These are phyloP conservation scores for Trichophyton mentagrophytes DNA, from an alignment of 2,329 filamentous ascomycete species.

Conservation along the genomic window DNA sequence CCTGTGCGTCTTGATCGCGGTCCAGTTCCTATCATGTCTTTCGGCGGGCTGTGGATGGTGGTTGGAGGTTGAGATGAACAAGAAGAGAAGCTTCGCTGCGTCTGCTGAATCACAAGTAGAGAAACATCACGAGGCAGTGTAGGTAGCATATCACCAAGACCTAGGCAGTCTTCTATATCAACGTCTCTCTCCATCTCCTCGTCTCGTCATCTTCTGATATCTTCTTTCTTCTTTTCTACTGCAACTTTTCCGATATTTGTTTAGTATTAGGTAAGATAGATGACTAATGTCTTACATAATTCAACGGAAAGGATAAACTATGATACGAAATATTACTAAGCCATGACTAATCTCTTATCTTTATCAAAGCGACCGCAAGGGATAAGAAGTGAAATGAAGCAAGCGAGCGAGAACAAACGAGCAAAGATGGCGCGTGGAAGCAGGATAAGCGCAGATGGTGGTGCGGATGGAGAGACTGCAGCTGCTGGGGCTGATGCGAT, in stretches of 20 bases:
- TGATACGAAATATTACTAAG: background rate
- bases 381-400: background rate
- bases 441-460: background rate
- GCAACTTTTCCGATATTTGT: too few relatives aligned
- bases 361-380: background rate
- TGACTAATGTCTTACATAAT: too few relatives aligned
- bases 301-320: background rate
- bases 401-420: background rate
- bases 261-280: too few relatives aligned
- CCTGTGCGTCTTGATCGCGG: slow-evolving; percentile 23
- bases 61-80: slow-evolving; percentile 17
- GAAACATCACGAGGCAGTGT: background rate
- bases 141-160: background rate
- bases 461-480: background rate
- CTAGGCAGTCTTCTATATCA: background rate
- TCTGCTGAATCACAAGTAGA: slow-evolving; percentile 1
- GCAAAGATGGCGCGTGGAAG: background rate
- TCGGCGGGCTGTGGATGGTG: slow-evolving; percentile 7
- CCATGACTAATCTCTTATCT: background rate
- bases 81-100: slow-evolving; percentile 4
- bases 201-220: background rate
- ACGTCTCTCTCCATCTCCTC: too few relatives aligned
- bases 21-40: slow-evolving; percentile 10
- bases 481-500: background rate
- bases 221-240: too few relatives aligned